A percentile compares a stretch with the other conserved stretches of the same genome.
These are phyloP conservation scores for Aristolochia contorta DNA, from an alignment of 164 flowering plant species.

Conservation along the genomic window DNA sequence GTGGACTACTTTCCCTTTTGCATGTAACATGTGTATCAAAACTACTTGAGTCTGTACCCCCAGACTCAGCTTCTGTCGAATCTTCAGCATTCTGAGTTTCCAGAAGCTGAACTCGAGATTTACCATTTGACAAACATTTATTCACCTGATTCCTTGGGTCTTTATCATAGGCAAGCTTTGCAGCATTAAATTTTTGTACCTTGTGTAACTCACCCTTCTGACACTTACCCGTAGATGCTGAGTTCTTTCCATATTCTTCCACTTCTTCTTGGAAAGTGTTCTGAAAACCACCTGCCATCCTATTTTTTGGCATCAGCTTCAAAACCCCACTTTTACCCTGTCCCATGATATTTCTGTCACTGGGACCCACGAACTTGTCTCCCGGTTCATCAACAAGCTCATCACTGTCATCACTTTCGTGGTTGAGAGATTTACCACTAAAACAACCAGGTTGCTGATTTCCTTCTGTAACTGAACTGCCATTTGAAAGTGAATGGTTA, in stretches of 20 bases:
- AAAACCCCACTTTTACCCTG: conserved; percentile 84
- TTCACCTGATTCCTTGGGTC: conserved; percentile 22
- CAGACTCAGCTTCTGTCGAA: conserved; percentile 19
- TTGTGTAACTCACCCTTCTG: conserved; percentile 12
- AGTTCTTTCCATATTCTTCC: conserved; percentile 18
- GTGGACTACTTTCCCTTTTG: conserved; percentile 20
- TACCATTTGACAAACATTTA: conserved; percentile 22
- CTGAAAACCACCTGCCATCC: conserved; percentile 27
- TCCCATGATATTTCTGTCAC: conserved; percentile 47
- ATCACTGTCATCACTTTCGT: conserved; percentile 26
- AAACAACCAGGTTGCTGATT: conserved; percentile 14
- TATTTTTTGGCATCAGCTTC: conserved; percentile 59
- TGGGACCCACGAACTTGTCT: conserved; percentile 26
- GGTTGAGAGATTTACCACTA: conserved; percentile 23
- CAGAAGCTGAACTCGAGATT: conserved; percentile 16
- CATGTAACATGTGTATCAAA: conserved; percentile 17
- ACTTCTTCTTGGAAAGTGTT: conserved; percentile 14
- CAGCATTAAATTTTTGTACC: conserved; percentile 25
- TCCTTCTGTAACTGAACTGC: conserved; percentile 13
- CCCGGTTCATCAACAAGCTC: conserved; percentile 17
- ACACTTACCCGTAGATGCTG: conserved; percentile 16
- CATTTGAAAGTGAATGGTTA: conserved; percentile 18
- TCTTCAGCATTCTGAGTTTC: conserved; percentile 33
- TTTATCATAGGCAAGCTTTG: conserved; percentile 15
- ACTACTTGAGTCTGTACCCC: conserved; percentile 13